Conservation (phyloP, 2,329 filamentous ascomycete genomes). For the Stachybotrys elegans region DNA sequence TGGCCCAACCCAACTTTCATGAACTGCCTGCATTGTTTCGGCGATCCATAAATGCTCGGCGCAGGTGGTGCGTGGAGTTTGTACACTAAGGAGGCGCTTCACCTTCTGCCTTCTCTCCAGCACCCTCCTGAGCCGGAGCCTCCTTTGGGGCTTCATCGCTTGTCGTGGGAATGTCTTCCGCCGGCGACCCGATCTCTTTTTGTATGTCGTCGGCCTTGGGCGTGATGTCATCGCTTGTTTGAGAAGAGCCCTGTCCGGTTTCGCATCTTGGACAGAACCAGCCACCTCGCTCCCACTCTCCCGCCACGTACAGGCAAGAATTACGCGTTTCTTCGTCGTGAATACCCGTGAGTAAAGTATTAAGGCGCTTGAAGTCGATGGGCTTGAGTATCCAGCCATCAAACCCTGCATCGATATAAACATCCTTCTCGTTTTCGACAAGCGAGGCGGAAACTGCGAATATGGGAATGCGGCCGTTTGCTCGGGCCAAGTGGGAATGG, state of each 20-base stretch:
- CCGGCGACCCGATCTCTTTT: neutral
- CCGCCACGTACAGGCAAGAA: slow-evolving; percentile 62
- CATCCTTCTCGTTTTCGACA: slow-evolving; percentile 61
- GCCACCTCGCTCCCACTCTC: slow-evolving; percentile 79
- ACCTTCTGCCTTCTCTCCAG: too few species aligned
- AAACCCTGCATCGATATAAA: slow-evolving; percentile 74
- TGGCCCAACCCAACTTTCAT: neutral
- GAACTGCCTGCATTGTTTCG: too few species aligned
- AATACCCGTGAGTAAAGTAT: slow-evolving; percentile 64
- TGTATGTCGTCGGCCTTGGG: slow-evolving; percentile 17
- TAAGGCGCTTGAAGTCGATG: slow-evolving; percentile 73
- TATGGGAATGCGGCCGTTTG: slow-evolving; percentile 68
- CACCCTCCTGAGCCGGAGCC: too few species aligned
- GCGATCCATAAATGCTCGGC: too few species aligned
- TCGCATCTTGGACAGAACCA: slow-evolving; percentile 55
- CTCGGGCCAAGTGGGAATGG: slow-evolving; percentile 53
- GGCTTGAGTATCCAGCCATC: slow-evolving; percentile 91
- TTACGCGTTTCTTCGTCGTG: slow-evolving; percentile 53
- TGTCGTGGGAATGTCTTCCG: neutral
- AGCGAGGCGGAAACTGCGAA: slow-evolving; percentile 85
- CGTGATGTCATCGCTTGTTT: slow-evolving; percentile 18
- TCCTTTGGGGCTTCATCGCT: too few species aligned
- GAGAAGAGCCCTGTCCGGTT: slow-evolving; percentile 5
- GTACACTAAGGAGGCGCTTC: too few species aligned
- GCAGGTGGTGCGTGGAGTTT: too few species aligned